A percentile compares a stretch with the other conserved stretches of the same genome.
These are phyloP conservation scores for Pythium biforme DNA, from an alignment of 352 stramenopile genomes.

Conservation along the genomic window DNA sequence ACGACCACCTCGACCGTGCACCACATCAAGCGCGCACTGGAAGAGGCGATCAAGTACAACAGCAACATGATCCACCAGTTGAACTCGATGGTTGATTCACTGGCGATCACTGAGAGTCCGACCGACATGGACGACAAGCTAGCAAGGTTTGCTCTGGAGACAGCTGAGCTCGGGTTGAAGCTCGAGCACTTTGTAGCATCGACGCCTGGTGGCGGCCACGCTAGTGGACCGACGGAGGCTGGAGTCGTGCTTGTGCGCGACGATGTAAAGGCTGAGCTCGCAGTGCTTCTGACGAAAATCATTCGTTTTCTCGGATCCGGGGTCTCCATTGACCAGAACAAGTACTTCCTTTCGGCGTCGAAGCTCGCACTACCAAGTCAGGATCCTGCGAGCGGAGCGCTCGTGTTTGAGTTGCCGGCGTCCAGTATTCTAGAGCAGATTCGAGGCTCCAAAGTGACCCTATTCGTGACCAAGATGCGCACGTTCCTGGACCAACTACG, in stretches of 20 bases:
- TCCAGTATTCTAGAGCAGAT: conserved; percentile 53
- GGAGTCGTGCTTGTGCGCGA: conserved; percentile 24
- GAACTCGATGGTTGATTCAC: conserved; percentile 59
- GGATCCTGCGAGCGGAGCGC: conserved; percentile 25
- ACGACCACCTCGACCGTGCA: conserved; percentile 27
- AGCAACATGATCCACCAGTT: conserved; percentile 66
- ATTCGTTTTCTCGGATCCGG: conserved; percentile 56
- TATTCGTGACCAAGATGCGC: conserved; percentile 42
- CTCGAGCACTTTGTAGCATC: conserved; percentile 42
- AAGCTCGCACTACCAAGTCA: conserved; percentile 16
- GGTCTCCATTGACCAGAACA: conserved; percentile 65
- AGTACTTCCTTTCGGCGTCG: conserved; percentile 43
- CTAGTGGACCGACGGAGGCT: neutral
- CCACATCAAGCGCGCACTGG: conserved; percentile 33
- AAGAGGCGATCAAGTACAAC: conserved; percentile 48
- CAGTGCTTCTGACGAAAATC: conserved; percentile 49
- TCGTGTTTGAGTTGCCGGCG: conserved; percentile 43
- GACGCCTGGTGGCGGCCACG: conserved; percentile 8
- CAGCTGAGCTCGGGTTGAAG: conserved; percentile 50
- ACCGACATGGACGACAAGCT: conserved; percentile 66
- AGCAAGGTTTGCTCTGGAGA: conserved; percentile 40
- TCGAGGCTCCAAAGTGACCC: conserved; percentile 38
- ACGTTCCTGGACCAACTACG: conserved; percentile 47
- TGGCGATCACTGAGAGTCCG: conserved; percentile 54
- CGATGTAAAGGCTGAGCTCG: conserved; percentile 35